Evolutionary conservation across 495 filamentous ascomycete genomes (phyloP).

Genomic region (Diplogelasinospora grovesii): DNA sequence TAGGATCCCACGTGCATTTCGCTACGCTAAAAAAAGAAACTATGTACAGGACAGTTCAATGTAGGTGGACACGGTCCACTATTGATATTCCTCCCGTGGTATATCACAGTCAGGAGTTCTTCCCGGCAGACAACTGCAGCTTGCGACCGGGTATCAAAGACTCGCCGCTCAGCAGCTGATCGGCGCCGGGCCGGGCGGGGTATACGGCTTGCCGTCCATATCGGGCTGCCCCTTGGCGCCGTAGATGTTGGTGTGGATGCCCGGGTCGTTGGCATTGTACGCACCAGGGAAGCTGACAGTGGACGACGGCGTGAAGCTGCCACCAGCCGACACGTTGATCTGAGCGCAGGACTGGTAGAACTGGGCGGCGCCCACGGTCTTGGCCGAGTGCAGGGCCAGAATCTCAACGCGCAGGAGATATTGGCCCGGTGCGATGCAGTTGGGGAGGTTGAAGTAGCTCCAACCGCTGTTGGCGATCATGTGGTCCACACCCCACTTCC

Average conservation of each 20-base stretch:
- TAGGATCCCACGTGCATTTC: no score
- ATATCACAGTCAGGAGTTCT: neutral
- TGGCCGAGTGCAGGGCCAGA: constrained; percentile 46
- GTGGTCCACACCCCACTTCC: constrained; percentile 49
- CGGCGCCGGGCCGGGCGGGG: constrained; percentile 37
- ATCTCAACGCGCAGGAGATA: constrained; percentile 51
- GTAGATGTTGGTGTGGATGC: constrained; percentile 51
- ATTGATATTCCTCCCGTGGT: no score
- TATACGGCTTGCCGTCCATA: constrained; percentile 39
- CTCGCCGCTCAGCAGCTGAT: constrained; percentile 34
- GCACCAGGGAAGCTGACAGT: constrained; percentile 52
- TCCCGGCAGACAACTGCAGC: no score
- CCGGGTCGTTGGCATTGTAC: constrained; percentile 44
- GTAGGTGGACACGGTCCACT: no score
- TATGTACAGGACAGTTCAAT: no score
- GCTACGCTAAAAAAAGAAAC: no score
- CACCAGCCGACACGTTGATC: constrained; percentile 45
- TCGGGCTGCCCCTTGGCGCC: constrained; percentile 38
- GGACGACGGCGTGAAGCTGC: constrained; percentile 33
- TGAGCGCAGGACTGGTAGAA: constrained; percentile 53
- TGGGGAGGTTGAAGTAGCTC: constrained; percentile 41
- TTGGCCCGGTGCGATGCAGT: constrained; percentile 44
- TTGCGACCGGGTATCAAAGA: no score
- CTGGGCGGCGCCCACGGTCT: constrained; percentile 40
- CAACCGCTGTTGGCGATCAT: constrained; percentile 42